Conservation (phyloP, 2,329 filamentous ascomycete species). For the Corynespora cassiicola region DNA sequence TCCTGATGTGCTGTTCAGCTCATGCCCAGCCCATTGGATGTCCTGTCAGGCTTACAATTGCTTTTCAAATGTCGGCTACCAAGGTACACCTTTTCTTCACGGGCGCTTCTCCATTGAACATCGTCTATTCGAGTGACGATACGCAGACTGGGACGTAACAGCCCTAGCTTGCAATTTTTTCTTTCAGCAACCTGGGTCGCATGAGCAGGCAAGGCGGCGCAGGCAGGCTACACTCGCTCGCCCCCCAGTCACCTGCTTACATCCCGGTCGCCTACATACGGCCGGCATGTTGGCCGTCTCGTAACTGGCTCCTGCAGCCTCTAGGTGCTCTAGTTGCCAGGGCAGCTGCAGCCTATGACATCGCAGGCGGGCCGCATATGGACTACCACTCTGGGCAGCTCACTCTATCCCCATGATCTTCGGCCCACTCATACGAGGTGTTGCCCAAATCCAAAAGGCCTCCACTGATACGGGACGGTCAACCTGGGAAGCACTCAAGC, state of each 20-base stretch:
- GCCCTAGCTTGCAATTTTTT: too few species aligned
- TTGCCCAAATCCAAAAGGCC: slow-evolving; percentile 12
- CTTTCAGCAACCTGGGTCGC: background rate
- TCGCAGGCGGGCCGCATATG: slow-evolving; percentile 11
- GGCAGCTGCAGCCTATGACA: slow-evolving; percentile 19
- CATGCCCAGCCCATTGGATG: too few species aligned
- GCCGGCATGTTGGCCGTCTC: slow-evolving; percentile 7
- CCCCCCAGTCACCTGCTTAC: slow-evolving; percentile 13
- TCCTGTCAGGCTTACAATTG: too few species aligned
- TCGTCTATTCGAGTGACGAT: too few species aligned
- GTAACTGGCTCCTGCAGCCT: slow-evolving; percentile 14
- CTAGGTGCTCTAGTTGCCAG: slow-evolving; percentile 19
- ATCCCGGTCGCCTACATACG: slow-evolving; percentile 26
- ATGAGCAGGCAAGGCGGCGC: background rate
- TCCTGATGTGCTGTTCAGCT: too few species aligned
- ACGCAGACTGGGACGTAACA: too few species aligned
- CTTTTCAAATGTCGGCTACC: too few species aligned
- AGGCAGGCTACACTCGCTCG: slow-evolving; percentile 8
- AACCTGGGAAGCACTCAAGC: slow-evolving; percentile 22
- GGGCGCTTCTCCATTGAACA: too few species aligned
- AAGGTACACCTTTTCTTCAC: too few species aligned
- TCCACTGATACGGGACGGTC: slow-evolving; percentile 16
- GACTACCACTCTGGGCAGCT: slow-evolving; percentile 20
- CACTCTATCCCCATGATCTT: slow-evolving; percentile 16
- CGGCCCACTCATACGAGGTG: slow-evolving; percentile 24